A percentile compares a stretch with the other conserved stretches of the same genome.
These are phyloP conservation scores for Pichia sp. DNA, from an alignment of 1,139 yeast genomes.

Conservation along the genomic window DNA sequence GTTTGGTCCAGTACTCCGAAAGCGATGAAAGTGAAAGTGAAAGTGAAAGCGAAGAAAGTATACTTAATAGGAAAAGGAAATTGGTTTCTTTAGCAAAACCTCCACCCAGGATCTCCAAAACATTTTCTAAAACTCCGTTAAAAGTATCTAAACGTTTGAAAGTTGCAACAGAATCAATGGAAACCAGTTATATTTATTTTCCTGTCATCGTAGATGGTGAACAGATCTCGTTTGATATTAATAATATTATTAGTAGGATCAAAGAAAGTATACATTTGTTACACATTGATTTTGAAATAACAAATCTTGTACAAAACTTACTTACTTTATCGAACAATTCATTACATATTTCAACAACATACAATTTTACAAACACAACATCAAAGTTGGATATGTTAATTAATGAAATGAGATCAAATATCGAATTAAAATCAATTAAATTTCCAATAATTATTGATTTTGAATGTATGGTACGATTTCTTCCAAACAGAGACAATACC, in stretches of 20 bases:
- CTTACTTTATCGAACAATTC: not conserved
- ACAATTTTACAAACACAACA: not conserved
- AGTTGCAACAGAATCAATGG: no score
- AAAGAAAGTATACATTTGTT: not conserved
- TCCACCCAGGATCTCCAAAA: not conserved
- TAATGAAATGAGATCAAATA: not conserved
- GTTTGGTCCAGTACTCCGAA: not conserved
- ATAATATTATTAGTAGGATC: not conserved
- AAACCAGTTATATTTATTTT: not conserved
- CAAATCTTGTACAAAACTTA: not conserved
- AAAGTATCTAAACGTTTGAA: not conserved
- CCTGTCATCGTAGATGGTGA: not conserved
- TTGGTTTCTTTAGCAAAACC: not conserved
- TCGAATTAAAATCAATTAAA: not conserved
- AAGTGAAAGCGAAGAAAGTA: not conserved
- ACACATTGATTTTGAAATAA: not conserved
- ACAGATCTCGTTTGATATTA: not conserved
- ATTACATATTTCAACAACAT: not conserved
- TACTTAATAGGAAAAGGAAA: not conserved
- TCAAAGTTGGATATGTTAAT: not conserved
- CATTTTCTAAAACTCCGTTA: constrained; percentile 12
- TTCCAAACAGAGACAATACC: not conserved
- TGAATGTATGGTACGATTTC: not conserved
- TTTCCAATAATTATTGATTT: not conserved
- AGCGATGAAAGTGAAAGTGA: not conserved